A percentile compares a stretch with the other conserved stretches of the same genome.
phyloP scores from a whole-genome alignment of 1,284 basidiomycete genomes.

The Ceratobasidium sp. region DNA sequence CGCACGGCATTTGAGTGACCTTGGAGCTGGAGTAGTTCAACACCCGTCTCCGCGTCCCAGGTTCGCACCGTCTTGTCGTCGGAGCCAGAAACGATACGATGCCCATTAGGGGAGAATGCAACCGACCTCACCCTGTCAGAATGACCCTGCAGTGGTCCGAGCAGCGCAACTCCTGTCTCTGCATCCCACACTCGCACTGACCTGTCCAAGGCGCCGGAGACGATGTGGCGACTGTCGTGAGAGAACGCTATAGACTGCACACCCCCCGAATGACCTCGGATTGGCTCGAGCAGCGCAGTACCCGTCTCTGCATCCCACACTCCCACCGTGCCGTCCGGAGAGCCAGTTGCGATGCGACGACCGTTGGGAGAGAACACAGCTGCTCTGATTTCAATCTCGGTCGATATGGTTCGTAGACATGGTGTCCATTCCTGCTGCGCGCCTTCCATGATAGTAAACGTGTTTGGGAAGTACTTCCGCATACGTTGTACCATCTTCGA shows the following conservation, averaged over 20 bases:
- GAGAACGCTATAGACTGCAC: neutral
- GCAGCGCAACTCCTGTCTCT: conserved; percentile 1
- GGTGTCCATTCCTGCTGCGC: neutral
- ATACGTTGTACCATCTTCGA: neutral
- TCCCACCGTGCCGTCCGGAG: conserved; percentile 32
- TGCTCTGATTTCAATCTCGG: neutral
- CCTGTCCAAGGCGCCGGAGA: neutral
- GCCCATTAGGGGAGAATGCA: conserved; percentile 39
- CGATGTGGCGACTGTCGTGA: neutral
- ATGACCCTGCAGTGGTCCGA: conserved; percentile 16
- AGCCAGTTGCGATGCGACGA: neutral
- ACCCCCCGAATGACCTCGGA: too few species aligned
- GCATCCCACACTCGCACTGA: conserved; percentile 46
- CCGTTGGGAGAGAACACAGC: conserved; percentile 1
- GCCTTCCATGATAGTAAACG: neutral
- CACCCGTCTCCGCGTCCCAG: conserved; percentile 25
- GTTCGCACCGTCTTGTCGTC: conserved; percentile 21
- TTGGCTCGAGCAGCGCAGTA: neutral
- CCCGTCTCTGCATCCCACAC: conserved; percentile 45
- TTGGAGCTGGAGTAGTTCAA: neutral
- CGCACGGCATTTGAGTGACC: conserved; percentile 5
- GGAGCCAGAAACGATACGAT: conserved; percentile 30
- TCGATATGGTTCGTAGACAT: neutral
- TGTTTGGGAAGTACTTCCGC: conserved; percentile 8
- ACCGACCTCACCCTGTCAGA: neutral